Evolutionary conservation across 225 moss, liverwort and hornwort species (phyloP), one percentile per base, ranked within the genome.

Genomic region (Pleurozium schreberi): DNA sequence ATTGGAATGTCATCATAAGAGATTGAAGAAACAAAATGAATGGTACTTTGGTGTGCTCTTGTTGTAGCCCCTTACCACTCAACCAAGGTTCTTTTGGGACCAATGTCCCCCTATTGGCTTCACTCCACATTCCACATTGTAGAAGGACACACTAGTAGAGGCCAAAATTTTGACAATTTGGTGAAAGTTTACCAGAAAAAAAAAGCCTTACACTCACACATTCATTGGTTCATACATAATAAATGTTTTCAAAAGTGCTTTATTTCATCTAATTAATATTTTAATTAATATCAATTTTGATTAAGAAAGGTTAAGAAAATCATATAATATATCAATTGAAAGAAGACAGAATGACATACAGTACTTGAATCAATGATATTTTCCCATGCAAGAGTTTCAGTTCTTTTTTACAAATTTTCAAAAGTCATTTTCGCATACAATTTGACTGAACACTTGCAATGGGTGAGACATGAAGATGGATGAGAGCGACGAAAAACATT

Each of bases 31-130:
- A 6, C 0, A 31, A 3, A 75, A 75, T 11, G 7, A 49, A 8
- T 0, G 0, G 0, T 0, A 0, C 10, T 45, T 73, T 30, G 5
- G 8, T 1, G 7, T 0, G 1, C 8, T 75, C 21, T 1, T 2
- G 57, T 57, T 57, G 7, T 57, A 57, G 57, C 20, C 20, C 5
- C 1, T 33, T 1, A 33, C 3, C 2, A 12, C 6, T 75, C 20
- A 20, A 75, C 5, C 12, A 12, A 7, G 8, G 12, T n/a, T n/a
- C n/a, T n/a, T n/a, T n/a, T n/a, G n/a, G n/a, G n/a, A n/a, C n/a
- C n/a, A n/a, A n/a, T n/a, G n/a, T n/a, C n/a, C n/a, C n/a, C n/a
- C n/a, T n/a, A n/a, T n/a, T n/a, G n/a, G n/a, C n/a, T n/a, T n/a
- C n/a, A n/a, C n/a, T n/a, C n/a, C n/a, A n/a, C n/a, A n/a, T n/a